These are phyloP conservation scores for Fistulinella staudtii DNA, from an alignment of 1,284 basidiomycete species.

Conservation along the genomic window DNA sequence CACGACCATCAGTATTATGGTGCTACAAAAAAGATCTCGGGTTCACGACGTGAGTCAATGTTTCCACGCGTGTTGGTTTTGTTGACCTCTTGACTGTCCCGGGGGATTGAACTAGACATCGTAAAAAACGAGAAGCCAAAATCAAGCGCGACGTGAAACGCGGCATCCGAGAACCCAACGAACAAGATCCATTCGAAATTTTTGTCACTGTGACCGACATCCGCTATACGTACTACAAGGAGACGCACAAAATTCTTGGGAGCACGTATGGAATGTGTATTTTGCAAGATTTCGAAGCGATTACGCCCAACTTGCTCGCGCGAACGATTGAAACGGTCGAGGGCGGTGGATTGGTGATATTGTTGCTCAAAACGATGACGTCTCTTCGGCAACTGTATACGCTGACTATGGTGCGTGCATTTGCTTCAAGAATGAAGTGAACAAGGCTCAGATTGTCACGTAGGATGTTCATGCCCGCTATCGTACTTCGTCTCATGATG, in stretches of 20 bases:
- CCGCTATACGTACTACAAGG: constrained; percentile 95
- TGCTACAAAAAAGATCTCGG: constrained; percentile 97
- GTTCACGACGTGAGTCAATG: constrained; percentile 72
- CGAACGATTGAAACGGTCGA: constrained; percentile 98
- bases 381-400: constrained; percentile 92
- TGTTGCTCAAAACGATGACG: constrained; percentile 94
- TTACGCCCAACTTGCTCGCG: constrained; percentile 96
- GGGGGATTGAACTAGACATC: constrained; percentile 58
- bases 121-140: constrained; percentile 94
- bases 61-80: background rate
- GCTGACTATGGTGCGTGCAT: constrained; percentile 83
- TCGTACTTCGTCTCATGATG: constrained; percentile 86
- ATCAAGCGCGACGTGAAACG: constrained; percentile 94
- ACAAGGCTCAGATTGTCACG: constrained; percentile 1
- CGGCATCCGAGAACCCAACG: constrained; percentile 90
- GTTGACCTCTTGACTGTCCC: no score
- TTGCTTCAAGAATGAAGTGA: background rate
- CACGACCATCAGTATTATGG: constrained; percentile 90
- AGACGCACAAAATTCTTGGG: constrained; percentile 93
- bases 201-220: constrained; percentile 99
- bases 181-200: constrained; percentile 96
- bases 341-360: constrained; percentile 90
- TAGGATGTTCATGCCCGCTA: constrained; percentile 95
- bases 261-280: constrained; percentile 98
- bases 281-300: constrained; percentile 97